These are phyloP conservation scores for Ustilago tritici DNA, from an alignment of 1,284 basidiomycete species.

Conservation along the genomic window DNA sequence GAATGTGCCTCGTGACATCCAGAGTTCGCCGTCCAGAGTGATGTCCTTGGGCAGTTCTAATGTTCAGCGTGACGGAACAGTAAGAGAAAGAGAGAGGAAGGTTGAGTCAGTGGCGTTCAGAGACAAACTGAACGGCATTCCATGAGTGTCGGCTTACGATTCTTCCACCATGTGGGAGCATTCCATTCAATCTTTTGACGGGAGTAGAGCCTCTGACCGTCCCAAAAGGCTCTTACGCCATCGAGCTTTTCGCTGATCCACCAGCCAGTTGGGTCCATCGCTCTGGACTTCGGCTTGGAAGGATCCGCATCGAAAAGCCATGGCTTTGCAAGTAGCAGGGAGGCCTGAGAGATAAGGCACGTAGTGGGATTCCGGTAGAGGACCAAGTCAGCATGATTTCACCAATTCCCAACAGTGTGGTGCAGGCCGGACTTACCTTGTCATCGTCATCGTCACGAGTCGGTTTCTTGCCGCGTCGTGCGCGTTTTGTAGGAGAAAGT, in stretches of 20 bases:
- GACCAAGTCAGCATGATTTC: neutral
- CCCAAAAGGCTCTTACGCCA: slow-evolving; percentile 74
- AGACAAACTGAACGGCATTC: neutral
- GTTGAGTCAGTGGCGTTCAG: neutral
- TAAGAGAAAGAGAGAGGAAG: neutral
- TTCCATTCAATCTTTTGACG: slow-evolving; percentile 76
- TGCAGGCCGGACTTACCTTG: slow-evolving; percentile 19
- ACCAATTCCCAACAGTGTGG: neutral
- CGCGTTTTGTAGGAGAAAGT: slow-evolving; percentile 28
- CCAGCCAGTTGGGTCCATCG: slow-evolving; percentile 75
- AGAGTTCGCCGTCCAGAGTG: slow-evolving; percentile 75
- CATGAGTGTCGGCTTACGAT: slow-evolving; percentile 71
- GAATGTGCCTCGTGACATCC: slow-evolving; percentile 59
- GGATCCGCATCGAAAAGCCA: slow-evolving; percentile 75
- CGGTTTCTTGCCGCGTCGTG: slow-evolving; percentile 18
- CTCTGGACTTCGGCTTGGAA: slow-evolving; percentile 21
- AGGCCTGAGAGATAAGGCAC: slow-evolving; percentile 12
- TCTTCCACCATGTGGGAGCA: slow-evolving; percentile 76
- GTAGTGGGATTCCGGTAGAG: neutral
- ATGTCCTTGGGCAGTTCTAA: slow-evolving; percentile 75
- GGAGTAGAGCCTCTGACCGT: slow-evolving; percentile 75
- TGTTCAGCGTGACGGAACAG: neutral
- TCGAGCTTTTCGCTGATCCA: slow-evolving; percentile 77
- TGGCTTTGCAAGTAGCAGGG: slow-evolving; percentile 75
- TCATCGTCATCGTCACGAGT: slow-evolving; percentile 22